phyloP scores from a whole-genome alignment of 2,329 filamentous ascomycete genomes.

The Colletotrichum sp. region DNA sequence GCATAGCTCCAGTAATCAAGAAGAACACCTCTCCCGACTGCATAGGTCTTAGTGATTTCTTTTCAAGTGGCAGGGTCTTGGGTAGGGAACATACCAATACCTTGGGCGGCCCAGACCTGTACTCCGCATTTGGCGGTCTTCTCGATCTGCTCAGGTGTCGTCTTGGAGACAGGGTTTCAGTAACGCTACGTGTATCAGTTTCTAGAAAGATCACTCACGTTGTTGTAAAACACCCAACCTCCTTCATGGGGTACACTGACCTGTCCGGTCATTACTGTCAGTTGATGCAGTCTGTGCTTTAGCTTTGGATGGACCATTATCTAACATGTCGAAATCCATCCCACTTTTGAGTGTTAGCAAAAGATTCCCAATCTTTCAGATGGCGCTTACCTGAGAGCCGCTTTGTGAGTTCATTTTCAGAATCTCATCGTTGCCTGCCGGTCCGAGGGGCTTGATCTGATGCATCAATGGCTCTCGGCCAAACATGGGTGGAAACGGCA shows the following conservation, averaged over 20 bases:
- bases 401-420: background rate
- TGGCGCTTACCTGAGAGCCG: background rate
- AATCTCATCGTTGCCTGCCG: background rate
- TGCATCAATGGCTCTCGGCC: background rate
- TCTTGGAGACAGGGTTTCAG: background rate
- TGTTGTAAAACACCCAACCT: background rate
- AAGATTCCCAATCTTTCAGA: fast-evolving
- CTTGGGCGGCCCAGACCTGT: background rate
- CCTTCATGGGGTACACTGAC: background rate
- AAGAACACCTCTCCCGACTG: background rate
- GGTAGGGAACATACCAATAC: background rate
- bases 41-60: background rate
- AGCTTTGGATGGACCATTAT: background rate
- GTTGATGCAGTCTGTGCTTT: background rate
- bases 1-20: background rate
- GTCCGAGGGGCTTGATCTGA: background rate
- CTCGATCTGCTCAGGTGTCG: background rate
- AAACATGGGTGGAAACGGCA: background rate
- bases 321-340: background rate
- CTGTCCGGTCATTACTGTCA: background rate
- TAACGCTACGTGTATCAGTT: background rate
- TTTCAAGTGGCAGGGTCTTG: background rate
- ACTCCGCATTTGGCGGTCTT: background rate
- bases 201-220: background rate
- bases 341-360: background rate